Base-by-base conservation (phyloP, 192 early-diverging fungal species). In the Radiomyces spectabilis region DNA sequence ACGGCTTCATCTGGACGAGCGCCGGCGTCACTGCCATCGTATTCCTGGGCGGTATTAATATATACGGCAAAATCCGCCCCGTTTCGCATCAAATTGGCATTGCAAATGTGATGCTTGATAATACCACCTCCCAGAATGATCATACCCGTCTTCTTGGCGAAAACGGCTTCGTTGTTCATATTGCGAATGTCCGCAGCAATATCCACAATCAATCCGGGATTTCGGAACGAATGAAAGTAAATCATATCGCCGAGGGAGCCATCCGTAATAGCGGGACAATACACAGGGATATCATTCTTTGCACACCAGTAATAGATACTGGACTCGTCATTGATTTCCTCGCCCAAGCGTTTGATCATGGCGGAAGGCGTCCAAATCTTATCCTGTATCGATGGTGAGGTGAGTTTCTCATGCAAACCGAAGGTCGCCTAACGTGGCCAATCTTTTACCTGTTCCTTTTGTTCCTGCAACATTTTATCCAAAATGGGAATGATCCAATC, bases 211-310 rank as follows among this genome's bases (percentile, higher is more conserved):
- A 99, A 74, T 0, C 94, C 94, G 3, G 97, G 97, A 65, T 82
- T 96, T 61, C 85, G 88, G 79, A 84, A 99, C 15, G 91, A 89
- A 75, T 99, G 97, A 61, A 99, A 97, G 67, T 97, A 99, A 55
- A 99, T 88, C 97, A 99, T 97, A 63, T 99, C 97, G 9, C 97
- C 97, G 12, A 99, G 69, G 1, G 93, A 95, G 18, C 97, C 97
- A 51, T 99, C 97, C 1, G 97, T 99, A 31, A 99, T 65, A 1
- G 95, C 97, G 1, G 97, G 97, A 64, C 94, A 95, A 65, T 90
- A 99, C 3, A 97, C 91, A 0, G 97, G 97, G 51, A 99, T 97
- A 63, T 97, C 70, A 69, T 99, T 97, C 80, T 87, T 66, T 3
- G 55, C 31, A 47, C 49, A 56, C 97, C 97, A 99, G 59, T 97